phyloP scores from a whole-genome alignment of 441 rosid species.

The Lagerstroemia fauriei region DNA sequence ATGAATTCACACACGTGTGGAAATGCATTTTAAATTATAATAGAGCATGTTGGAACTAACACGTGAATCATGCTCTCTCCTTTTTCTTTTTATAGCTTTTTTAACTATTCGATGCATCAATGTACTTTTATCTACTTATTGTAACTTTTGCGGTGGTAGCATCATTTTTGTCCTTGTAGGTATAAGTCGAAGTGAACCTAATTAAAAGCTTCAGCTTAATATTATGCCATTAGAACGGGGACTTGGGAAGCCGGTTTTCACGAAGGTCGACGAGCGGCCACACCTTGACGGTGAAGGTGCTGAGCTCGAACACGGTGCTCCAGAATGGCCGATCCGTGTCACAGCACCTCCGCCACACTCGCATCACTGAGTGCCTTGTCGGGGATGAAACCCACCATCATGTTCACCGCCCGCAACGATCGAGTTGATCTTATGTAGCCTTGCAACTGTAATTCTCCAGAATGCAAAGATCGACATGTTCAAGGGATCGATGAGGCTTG shows the following conservation, averaged over 20 bases:
- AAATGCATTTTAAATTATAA: background rate
- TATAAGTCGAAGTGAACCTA: no score
- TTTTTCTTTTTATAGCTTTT: no score
- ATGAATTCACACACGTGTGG: background rate
- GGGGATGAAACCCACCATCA: conserved; percentile 59
- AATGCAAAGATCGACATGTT: conserved; percentile 46
- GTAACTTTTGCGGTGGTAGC: no score
- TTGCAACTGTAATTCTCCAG: conserved; percentile 33
- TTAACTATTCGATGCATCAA: no score
- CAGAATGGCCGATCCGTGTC: conserved; percentile 46
- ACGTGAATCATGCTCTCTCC: no score
- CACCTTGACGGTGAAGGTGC: conserved; percentile 50
- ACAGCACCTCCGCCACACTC: conserved; percentile 44
- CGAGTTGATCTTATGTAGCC: conserved; percentile 47
- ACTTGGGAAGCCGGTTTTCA: conserved; percentile 56
- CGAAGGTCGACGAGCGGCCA: conserved; percentile 60
- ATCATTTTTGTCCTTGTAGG: no score
- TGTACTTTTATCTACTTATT: no score
- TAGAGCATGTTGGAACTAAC: background rate
- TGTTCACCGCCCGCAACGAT: conserved; percentile 63
- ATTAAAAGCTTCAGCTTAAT: no score
- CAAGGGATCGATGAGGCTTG: conserved; percentile 42
- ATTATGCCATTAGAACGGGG: no score
- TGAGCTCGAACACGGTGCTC: conserved; percentile 39
- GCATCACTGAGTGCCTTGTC: conserved; percentile 57